These are phyloP conservation scores for Amaranthus palmeri DNA, from an alignment of 148 eudicot species.

Conservation along the genomic window DNA sequence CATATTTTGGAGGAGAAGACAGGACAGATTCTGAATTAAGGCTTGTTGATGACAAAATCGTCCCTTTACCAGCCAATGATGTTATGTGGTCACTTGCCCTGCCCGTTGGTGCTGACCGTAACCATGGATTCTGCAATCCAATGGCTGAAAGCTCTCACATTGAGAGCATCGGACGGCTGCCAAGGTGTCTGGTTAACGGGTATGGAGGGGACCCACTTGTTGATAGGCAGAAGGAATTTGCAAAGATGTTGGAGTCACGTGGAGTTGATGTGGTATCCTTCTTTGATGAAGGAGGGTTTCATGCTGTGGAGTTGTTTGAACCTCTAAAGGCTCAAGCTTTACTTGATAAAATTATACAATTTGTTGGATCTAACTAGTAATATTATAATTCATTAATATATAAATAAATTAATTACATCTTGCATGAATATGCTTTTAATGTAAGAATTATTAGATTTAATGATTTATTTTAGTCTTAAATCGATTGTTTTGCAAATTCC, in stretches of 20 bases:
- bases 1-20: conserved; percentile 59
- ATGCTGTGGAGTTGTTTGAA: conserved; percentile 62
- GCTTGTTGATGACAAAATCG: conserved; percentile 31
- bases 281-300: conserved; percentile 56
- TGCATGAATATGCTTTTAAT: no score
- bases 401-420: no score
- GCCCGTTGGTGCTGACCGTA: conserved; percentile 54
- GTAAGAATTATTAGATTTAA: no score
- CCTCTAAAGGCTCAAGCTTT: conserved; percentile 41
- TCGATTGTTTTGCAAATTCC: no score
- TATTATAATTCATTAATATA: no score
- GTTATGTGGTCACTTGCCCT: conserved; percentile 68
- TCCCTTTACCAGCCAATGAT: conserved; percentile 43
- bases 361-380: conserved; percentile 21
- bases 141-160: conserved; percentile 12
- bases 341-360: conserved; percentile 39
- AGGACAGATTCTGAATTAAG: conserved; percentile 49
- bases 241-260: conserved; percentile 46
- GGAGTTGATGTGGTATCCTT: conserved; percentile 49
- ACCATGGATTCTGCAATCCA: conserved; percentile 62
- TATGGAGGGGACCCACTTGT: conserved; percentile 66
- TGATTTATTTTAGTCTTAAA: no score
- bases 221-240: conserved; percentile 66
- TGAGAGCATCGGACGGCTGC: conserved; percentile 58
- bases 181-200: conserved; percentile 56